A percentile compares a stretch with the other conserved stretches of the same genome.
These are phyloP conservation scores for Cryptococcus sp. DNA, from an alignment of 1,284 basidiomycete genomes.

Conservation along the genomic window DNA sequence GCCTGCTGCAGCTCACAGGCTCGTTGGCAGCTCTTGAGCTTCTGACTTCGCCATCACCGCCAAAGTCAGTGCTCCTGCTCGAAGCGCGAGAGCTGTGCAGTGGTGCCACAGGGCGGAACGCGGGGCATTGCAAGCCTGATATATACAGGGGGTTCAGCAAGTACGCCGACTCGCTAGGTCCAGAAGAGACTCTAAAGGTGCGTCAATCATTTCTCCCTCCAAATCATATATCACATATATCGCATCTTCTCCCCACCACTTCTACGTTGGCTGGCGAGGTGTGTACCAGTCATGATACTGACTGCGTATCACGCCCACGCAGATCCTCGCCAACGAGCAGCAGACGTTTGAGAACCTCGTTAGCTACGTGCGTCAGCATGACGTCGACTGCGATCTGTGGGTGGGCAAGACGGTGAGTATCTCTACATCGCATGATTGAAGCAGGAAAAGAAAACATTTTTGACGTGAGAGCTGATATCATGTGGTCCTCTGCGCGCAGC, in stretches of 20 bases:
- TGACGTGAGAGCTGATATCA: not conserved
- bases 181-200: conserved; percentile 31
- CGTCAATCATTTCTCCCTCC: not conserved
- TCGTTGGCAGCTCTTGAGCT: conserved; percentile 25
- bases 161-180: conserved; percentile 17
- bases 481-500: conserved; percentile 2
- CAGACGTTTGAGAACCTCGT: conserved; percentile 24
- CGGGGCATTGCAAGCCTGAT: conserved; percentile 34
- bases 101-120: conserved; percentile 41
- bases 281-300: not conserved
- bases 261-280: not conserved
- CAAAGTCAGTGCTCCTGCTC: conserved; percentile 30
- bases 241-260: not conserved
- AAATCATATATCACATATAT: not conserved
- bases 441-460: too few relatives aligned
- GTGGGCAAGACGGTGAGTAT: conserved; percentile 25
- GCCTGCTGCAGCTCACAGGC: conserved; percentile 13
- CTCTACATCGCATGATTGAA: too few relatives aligned
- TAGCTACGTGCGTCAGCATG: conserved; percentile 23
- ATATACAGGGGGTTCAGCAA: conserved; percentile 25
- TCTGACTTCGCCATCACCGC: conserved; percentile 11
- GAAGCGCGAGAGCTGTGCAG: conserved; percentile 40
- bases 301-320: not conserved
- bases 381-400: conserved; percentile 34
- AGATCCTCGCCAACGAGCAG: conserved; percentile 28